These are phyloP conservation scores for Xylaria flabelliformis DNA, from an alignment of 495 filamentous ascomycete genomes.

Conservation along the genomic window DNA sequence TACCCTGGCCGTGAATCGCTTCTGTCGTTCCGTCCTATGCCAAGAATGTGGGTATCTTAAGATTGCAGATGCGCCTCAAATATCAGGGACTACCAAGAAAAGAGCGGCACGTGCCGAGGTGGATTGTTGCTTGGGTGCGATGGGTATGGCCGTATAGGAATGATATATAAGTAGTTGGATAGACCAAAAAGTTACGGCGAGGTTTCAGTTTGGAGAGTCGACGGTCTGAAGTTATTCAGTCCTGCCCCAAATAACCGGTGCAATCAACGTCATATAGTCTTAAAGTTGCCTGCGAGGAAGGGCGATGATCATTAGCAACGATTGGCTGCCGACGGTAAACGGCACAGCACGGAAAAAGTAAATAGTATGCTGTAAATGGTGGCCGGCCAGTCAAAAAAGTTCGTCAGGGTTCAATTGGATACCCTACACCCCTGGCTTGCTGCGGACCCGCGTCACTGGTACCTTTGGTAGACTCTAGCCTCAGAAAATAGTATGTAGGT, in stretches of 20 bases:
- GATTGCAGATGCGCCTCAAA: conserved; percentile 23
- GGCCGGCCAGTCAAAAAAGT: neutral
- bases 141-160: neutral
- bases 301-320: conserved; percentile 8
- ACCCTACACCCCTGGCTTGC: neutral
- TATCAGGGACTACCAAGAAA: neutral
- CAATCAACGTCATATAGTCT: conserved; percentile 16
- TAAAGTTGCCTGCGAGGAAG: neutral
- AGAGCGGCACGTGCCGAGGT: conserved; percentile 24
- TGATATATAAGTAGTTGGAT: neutral
- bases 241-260: neutral
- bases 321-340: conserved; percentile 15
- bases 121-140: conserved; percentile 14
- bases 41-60: conserved; percentile 24
- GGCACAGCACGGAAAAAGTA: neutral
- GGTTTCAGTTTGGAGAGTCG: neutral
- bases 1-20: neutral
- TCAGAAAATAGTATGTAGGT: no score
- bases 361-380: neutral
- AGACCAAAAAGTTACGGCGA: neutral
- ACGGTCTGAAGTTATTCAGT: neutral
- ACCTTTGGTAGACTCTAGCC: neutral
- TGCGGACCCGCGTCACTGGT: conserved; percentile 17
- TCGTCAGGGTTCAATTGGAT: no score
- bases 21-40: neutral